These are phyloP conservation scores for Colletotrichum liaoningense DNA, from an alignment of 2,329 filamentous ascomycete species.

Conservation along the genomic window DNA sequence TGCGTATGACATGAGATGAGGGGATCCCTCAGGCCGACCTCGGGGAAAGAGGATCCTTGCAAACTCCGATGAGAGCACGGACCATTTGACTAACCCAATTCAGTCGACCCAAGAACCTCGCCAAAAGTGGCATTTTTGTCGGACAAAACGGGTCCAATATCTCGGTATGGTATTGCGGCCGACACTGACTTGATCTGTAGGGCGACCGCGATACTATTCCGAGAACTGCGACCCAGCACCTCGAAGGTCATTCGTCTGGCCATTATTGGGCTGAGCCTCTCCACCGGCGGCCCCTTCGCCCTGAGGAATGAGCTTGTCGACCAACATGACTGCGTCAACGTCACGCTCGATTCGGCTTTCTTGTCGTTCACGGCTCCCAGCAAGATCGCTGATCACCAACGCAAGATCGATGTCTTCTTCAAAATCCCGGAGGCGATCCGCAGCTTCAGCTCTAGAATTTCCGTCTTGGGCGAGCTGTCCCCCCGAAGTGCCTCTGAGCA, in stretches of 20 bases:
- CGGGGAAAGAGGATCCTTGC: no score
- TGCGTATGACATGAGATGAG: no score
- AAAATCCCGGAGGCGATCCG: neutral
- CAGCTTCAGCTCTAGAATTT: accelerated
- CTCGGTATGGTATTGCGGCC: neutral
- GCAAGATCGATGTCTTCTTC: neutral
- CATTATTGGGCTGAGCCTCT: neutral
- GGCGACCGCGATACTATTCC: neutral
- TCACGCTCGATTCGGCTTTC: neutral
- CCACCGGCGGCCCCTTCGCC: no score
- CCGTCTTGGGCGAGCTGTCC: no score
- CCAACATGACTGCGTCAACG: neutral
- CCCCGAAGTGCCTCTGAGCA: no score
- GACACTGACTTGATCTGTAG: neutral
- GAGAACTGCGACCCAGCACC: neutral
- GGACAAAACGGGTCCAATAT: no score
- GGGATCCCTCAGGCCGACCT: no score
- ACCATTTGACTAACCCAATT: no score
- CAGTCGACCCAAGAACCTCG: no score
- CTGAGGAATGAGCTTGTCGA: neutral
- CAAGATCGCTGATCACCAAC: no score
- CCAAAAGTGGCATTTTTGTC: no score
- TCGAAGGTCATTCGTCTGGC: neutral
- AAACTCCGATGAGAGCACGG: no score
- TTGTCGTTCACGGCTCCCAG: neutral